These are phyloP conservation scores for Talaromyces borbonicus DNA, from an alignment of 495 filamentous ascomycete genomes.

Conservation along the genomic window DNA sequence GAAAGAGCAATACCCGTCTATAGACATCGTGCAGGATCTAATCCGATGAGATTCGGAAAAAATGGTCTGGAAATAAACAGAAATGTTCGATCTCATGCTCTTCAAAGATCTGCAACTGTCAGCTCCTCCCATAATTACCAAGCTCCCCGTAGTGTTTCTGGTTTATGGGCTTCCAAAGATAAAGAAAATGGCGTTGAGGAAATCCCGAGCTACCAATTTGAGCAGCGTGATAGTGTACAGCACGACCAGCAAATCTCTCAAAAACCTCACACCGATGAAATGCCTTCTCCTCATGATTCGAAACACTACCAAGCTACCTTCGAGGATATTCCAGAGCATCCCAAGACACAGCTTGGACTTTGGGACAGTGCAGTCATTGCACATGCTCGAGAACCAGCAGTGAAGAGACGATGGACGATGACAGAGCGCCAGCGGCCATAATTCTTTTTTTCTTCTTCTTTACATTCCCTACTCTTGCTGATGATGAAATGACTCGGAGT, in stretches of 20 bases:
- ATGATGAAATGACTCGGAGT: background rate
- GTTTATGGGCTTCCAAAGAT: slow-evolving; percentile 6
- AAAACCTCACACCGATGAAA: too few species aligned
- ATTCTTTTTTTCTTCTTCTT: background rate
- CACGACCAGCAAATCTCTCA: too few species aligned
- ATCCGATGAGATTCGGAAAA: slow-evolving; percentile 4
- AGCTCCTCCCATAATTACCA: slow-evolving; percentile 3
- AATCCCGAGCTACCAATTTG: background rate
- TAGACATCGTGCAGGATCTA: slow-evolving; percentile 21
- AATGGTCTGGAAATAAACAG: slow-evolving; percentile 9
- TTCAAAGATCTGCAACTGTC: slow-evolving; percentile 12
- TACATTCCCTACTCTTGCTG: too few species aligned
- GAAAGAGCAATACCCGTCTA: slow-evolving; percentile 13
- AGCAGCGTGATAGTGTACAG: too few species aligned
- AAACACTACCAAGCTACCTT: background rate
- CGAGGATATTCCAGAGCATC: slow-evolving; percentile 17
- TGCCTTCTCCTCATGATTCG: too few species aligned
- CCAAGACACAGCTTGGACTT: slow-evolving; percentile 29
- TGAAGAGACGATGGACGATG: slow-evolving; percentile 37
- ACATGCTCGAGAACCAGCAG: slow-evolving; percentile 20
- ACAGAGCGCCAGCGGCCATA: slow-evolving; percentile 20
- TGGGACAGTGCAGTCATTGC: slow-evolving; percentile 31
- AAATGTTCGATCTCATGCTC: slow-evolving; percentile 21
- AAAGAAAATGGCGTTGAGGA: slow-evolving; percentile 4
- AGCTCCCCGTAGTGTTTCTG: background rate